Base-by-base conservation (phyloP, 2,329 filamentous ascomycete species). In the Aspergillus thermomutatus region DNA sequence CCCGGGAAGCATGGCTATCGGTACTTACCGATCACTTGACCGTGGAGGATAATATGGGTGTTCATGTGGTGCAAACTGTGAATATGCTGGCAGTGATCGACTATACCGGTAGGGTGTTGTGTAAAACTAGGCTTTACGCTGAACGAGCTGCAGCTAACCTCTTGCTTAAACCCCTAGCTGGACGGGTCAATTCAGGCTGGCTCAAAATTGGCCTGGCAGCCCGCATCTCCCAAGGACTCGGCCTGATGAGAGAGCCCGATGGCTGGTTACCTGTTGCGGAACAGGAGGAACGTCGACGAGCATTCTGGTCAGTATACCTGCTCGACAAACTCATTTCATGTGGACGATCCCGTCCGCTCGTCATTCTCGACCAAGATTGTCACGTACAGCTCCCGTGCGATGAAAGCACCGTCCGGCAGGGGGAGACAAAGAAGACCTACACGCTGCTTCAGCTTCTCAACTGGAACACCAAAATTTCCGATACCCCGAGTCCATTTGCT, bases 161-260 rank as follows among this genome's bases (percentile, higher is more conserved):
- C 41, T 21, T 19, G 25, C 17, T 7, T 47, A 23, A 34, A 45
- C 21, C 21, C 19, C 9, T 49, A 73, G 72, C 62, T 41, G 70
- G 72, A 26, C 67, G 68, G 25, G 64, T 66, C 5, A 64, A 66
- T 46, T 64, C 70, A 9, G 73, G 67, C 1, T 77, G 74, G 76
- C 56, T 77, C 6, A 76, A 77, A 26, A 66, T 70, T 14, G 67
- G 66, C 2, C 51, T 69, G 2, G 64, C 69, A 1, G 66, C 76
- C 65, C 94, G 90, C 43, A 94, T 84, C 70, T 92, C 89, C 6
- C 70, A 72, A 49, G 66, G 66, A 47, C 72, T 76, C 19, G 69
- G 68, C 9, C 70, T 71, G 8, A 69, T 68, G 62, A 57, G 48
- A 3, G 68, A 70, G 19, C 61, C 65, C 2, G 47, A 47, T 7